phyloP scores from a whole-genome alignment of 176 grass and related monocot species.

The Lolium rigidum region DNA sequence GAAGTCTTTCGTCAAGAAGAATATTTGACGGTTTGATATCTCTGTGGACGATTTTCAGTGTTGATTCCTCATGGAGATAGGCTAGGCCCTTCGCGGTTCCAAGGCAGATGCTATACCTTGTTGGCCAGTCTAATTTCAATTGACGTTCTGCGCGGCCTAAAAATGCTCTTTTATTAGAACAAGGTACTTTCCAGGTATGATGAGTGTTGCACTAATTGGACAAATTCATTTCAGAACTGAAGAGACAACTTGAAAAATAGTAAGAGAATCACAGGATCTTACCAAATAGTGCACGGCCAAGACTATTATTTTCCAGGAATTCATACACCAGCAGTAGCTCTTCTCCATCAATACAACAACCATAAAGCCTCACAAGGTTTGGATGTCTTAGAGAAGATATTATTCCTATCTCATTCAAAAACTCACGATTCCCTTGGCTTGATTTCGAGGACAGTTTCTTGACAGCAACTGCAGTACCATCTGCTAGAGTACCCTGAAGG shows the following conservation, averaged over 20 bases:
- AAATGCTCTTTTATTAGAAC: slow-evolving; percentile 25
- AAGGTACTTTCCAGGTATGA: background rate
- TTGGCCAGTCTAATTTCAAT: slow-evolving; percentile 73
- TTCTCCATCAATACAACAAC: slow-evolving; percentile 86
- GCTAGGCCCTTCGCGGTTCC: slow-evolving; percentile 76
- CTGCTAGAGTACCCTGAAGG: slow-evolving; percentile 63
- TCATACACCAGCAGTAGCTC: slow-evolving; percentile 86
- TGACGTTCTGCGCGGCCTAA: slow-evolving; percentile 59
- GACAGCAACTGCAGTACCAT: slow-evolving; percentile 81
- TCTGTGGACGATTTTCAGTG: slow-evolving; percentile 86
- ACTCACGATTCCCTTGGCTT: slow-evolving; percentile 90
- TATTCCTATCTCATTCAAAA: slow-evolving; percentile 93
- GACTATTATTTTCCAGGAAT: slow-evolving; percentile 92
- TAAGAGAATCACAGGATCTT: slow-evolving; percentile 31
- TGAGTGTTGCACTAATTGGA: slow-evolving; percentile 9
- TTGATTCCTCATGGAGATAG: slow-evolving; percentile 91
- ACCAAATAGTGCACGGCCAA: slow-evolving; percentile 88
- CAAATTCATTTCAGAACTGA: background rate
- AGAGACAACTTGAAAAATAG: slow-evolving; percentile 9
- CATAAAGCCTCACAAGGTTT: slow-evolving; percentile 90
- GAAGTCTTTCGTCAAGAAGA: slow-evolving; percentile 77
- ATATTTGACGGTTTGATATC: slow-evolving; percentile 94
- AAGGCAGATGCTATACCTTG: slow-evolving; percentile 69
- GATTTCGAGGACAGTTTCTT: slow-evolving; percentile 87
- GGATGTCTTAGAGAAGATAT: slow-evolving; percentile 90